Evolutionary conservation across 1,284 basidiomycete species (phyloP).

Genomic region (Hemileia vastatrix): DNA sequence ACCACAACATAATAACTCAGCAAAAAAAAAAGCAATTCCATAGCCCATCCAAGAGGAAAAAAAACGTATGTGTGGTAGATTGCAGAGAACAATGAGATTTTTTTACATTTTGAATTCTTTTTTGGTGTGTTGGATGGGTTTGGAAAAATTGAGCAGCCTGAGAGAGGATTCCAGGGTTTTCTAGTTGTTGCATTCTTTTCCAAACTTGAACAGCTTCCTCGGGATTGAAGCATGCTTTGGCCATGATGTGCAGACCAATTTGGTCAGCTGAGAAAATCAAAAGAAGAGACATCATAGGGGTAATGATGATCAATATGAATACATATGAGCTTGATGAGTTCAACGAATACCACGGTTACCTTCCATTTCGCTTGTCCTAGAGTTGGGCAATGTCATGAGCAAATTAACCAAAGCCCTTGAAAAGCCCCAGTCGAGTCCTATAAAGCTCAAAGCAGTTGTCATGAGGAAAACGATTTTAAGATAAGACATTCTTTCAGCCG

Average conservation of each 20-base stretch:
- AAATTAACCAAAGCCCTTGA: slow-evolving; percentile 30
- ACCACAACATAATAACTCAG: background rate
- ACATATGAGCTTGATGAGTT: too few relatives aligned
- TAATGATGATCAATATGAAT: background rate
- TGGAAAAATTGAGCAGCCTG: slow-evolving; percentile 24
- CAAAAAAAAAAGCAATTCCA: background rate
- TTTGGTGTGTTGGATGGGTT: slow-evolving; percentile 20
- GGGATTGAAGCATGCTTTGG: slow-evolving; percentile 34
- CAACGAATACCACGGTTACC: too few relatives aligned
- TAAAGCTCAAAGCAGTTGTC: slow-evolving; percentile 24
- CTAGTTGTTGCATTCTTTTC: slow-evolving; percentile 20
- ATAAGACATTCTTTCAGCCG: slow-evolving; percentile 39
- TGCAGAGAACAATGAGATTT: background rate
- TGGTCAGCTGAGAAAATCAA: slow-evolving; percentile 14
- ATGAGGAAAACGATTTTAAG: slow-evolving; percentile 32
- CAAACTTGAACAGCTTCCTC: slow-evolving; percentile 15
- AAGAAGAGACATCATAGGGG: background rate
- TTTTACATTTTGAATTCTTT: slow-evolving; percentile 15
- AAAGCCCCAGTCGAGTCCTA: slow-evolving; percentile 18
- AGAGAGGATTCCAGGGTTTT: slow-evolving; percentile 28
- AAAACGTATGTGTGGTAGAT: background rate
- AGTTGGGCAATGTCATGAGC: slow-evolving; percentile 39
- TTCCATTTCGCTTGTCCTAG: slow-evolving; percentile 35
- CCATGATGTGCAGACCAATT: slow-evolving; percentile 36
- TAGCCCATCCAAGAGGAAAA: background rate